Conservation (phyloP, 2,329 filamentous ascomycete genomes). For the Zalaria sp. region DNA sequence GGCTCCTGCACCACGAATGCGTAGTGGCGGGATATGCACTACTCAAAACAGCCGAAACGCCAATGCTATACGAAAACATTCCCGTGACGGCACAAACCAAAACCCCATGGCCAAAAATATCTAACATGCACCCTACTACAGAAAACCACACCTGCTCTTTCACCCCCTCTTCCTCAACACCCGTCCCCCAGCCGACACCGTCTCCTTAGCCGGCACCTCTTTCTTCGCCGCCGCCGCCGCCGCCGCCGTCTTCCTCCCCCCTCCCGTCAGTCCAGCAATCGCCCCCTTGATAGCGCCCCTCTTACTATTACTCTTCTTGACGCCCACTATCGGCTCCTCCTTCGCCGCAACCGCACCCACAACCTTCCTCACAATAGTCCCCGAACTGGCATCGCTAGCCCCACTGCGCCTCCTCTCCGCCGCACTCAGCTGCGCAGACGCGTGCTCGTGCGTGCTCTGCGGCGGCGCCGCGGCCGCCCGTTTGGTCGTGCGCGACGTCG, state of each 20-base stretch:
- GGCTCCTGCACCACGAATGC: no score
- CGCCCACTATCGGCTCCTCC: neutral
- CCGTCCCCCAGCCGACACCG: constrained; percentile 10
- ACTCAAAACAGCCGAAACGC: no score
- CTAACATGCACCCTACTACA: no score
- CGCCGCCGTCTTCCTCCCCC: constrained; percentile 24
- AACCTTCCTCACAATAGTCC: constrained; percentile 9
- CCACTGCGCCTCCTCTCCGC: constrained; percentile 44
- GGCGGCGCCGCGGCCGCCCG: constrained; percentile 5
- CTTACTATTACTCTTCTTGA: constrained; percentile 18
- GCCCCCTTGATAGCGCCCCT: constrained; percentile 41
- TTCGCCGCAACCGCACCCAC: constrained; percentile 3
- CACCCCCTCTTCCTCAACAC: constrained; percentile 16
- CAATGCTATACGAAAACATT: no score
- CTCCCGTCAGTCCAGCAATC: constrained; percentile 33
- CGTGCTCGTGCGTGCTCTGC: constrained; percentile 37
- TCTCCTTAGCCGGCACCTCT: constrained; percentile 8
- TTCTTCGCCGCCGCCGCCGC: constrained; percentile 27
- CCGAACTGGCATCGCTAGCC: constrained; percentile 32
- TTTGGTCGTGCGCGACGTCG: constrained; percentile 1
- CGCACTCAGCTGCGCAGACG: constrained; percentile 44
- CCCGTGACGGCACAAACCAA: no score
- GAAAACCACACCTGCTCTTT: no score
- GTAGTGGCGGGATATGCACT: no score
- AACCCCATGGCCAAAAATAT: no score